Conservation (phyloP, 371 early-diverging fungal genomes). For the Mucor sp. region DNA sequence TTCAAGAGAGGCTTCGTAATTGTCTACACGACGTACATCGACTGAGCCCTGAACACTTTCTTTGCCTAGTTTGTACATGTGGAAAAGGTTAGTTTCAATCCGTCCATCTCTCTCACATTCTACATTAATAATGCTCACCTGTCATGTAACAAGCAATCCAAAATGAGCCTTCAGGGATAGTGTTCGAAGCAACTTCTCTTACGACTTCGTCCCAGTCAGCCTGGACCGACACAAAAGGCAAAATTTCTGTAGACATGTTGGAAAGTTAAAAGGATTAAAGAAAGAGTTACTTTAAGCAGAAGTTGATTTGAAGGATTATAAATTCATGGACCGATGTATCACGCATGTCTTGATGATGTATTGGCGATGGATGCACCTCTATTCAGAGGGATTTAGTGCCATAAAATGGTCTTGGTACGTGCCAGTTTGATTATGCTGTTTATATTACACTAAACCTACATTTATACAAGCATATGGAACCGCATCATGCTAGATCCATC, state of each 20-base stretch:
- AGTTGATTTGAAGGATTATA: background rate
- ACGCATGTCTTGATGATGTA: background rate
- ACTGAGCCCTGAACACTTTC: slow-evolving; percentile 21
- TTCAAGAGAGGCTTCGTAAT: slow-evolving; percentile 3
- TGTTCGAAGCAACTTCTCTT: slow-evolving; percentile 33
- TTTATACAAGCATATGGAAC: background rate
- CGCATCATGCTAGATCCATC: background rate
- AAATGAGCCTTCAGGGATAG: slow-evolving; percentile 35
- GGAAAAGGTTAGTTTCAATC: background rate
- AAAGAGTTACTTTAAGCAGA: background rate
- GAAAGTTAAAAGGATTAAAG: background rate
- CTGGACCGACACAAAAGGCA: slow-evolving; percentile 46
- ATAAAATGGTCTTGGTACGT: background rate
- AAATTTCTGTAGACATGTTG: slow-evolving; percentile 11
- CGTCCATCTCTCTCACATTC: background rate
- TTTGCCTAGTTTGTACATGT: slow-evolving; percentile 2
- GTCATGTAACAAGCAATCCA: slow-evolving; percentile 58
- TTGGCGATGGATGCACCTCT: background rate
- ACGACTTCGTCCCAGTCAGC: slow-evolving; percentile 46
- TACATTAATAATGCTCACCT: slow-evolving; percentile 26
- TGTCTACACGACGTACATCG: slow-evolving; percentile 5
- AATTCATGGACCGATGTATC: slow-evolving; percentile 1
- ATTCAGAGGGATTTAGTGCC: background rate
- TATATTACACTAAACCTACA: background rate
- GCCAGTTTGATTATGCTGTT: background rate